Base-by-base conservation (phyloP, 306 rosid genomes). In the Abrus precatorius region DNA sequence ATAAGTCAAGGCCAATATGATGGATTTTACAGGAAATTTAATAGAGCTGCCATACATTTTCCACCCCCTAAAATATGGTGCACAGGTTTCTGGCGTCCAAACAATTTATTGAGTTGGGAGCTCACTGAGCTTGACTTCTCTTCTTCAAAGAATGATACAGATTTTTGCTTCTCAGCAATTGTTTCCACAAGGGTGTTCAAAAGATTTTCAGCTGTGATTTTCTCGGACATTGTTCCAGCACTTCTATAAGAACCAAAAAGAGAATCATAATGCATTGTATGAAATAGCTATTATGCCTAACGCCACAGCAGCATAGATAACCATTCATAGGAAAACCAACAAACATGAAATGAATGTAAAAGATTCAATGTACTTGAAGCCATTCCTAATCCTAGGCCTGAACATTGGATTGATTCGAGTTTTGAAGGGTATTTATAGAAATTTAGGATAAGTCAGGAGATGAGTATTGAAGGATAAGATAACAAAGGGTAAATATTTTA, bases 51-150 rank as follows among this genome's bases (percentile, higher is more conserved):
- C 87, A 11, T 89, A 95, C 99, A 86, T 92, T 88, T 93, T 84
- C 99, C 98, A 65, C 99, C 99, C 44, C 98, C 98, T 74, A 95
- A 81, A 84, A 95, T 4, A 79, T 89, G 79, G 89, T 95, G 86
- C 80, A 95, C 84, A 7, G 97, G 91, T 78, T 88, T 95, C 84
- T 95, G 86, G 73, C 91, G 97, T 82, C 98, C 99, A 75, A 95
- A 91, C 45, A 93, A 87, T 80, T 92, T 88, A 10, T 88, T 87
- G 50, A 89, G 75, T 79, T 89, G 87, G 47, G 84, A 65, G 87
- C 86, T 53, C 77, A 85, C 89, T 4, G 88, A 68, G 45, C 67
- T 76, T 6, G 91, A 84, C n/a, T 66, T 87, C 59, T 88, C 94
- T 45, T 91, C 97, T 72, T 82, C 89, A n/a, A 88, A 89, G 76